phyloP scores from a whole-genome alignment of 1,139 yeast species.

The Yamadazyma triangularis region DNA sequence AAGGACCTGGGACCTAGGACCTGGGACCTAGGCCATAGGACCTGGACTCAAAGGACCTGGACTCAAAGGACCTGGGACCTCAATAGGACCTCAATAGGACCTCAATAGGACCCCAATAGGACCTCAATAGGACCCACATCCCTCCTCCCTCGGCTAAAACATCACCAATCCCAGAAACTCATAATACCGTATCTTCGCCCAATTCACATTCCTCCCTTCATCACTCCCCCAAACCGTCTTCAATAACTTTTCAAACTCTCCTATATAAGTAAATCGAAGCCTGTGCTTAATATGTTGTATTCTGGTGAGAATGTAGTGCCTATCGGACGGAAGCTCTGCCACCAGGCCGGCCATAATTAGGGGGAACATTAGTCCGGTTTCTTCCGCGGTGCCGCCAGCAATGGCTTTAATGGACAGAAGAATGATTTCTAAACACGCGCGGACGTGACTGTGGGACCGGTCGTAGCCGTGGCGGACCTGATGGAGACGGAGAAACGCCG shows the following conservation, averaged over 20 bases:
- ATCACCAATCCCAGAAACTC: conserved; percentile 18
- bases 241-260: conserved; percentile 15
- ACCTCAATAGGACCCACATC: no score
- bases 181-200: conserved; percentile 17
- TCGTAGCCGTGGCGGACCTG: conserved; percentile 17
- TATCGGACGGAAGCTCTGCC: conserved; percentile 11
- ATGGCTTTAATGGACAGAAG: conserved; percentile 13
- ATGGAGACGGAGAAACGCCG: conserved; percentile 17
- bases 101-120: no score
- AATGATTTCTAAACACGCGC: conserved; percentile 15
- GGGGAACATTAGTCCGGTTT: conserved; percentile 19
- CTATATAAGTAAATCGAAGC: conserved; percentile 15
- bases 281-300: conserved; percentile 11
- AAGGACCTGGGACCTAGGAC: no score
- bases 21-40: no score
- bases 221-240: conserved; percentile 15
- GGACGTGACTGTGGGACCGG: conserved; percentile 13
- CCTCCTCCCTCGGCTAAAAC: conserved; percentile 15
- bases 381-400: conserved; percentile 11
- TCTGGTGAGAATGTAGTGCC: conserved; percentile 13
- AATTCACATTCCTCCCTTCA: conserved; percentile 14
- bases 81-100: no score
- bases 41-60: no score
- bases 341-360: conserved; percentile 20
- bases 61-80: no score